These are phyloP conservation scores for Trapa bicornis DNA, from an alignment of 345 rosid genomes.

Conservation along the genomic window DNA sequence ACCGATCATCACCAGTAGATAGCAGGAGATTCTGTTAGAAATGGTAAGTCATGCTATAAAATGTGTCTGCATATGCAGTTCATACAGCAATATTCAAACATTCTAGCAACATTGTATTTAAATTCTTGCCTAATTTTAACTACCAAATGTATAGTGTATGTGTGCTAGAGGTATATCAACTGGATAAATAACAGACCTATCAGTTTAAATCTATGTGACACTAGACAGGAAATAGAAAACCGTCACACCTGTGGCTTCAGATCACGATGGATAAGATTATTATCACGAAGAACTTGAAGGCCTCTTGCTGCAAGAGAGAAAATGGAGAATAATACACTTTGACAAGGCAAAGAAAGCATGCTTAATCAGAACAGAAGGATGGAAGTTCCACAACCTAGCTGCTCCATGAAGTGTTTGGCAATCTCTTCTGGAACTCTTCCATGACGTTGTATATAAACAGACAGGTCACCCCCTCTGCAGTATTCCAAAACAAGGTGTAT, in stretches of 20 bases:
- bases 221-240: background rate
- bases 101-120: background rate
- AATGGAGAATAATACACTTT: slow-evolving; percentile 4
- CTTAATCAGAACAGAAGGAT: background rate
- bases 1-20: slow-evolving; percentile 43
- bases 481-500: slow-evolving; percentile 78
- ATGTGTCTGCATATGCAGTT: background rate
- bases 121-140: background rate
- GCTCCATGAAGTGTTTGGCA: slow-evolving; percentile 91
- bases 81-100: background rate
- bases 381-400: slow-evolving; percentile 42
- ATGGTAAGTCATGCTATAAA: slow-evolving; percentile 16
- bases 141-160: background rate
- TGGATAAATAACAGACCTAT: background rate
- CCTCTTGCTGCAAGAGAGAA: slow-evolving; percentile 54
- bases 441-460: slow-evolving; percentile 60
- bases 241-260: slow-evolving; percentile 83
- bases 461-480: slow-evolving; percentile 91
- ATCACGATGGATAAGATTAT: slow-evolving; percentile 91
- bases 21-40: slow-evolving; percentile 90
- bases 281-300: slow-evolving; percentile 75
- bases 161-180: background rate
- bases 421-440: slow-evolving; percentile 67
- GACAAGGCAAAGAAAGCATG: slow-evolving; percentile 9
- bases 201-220: background rate